Percentiles rank a stretch among this genome's conserved stretches.
Conservation (phyloP, 345 rosid species). For the Eucalyptus tenuipes region DNA sequence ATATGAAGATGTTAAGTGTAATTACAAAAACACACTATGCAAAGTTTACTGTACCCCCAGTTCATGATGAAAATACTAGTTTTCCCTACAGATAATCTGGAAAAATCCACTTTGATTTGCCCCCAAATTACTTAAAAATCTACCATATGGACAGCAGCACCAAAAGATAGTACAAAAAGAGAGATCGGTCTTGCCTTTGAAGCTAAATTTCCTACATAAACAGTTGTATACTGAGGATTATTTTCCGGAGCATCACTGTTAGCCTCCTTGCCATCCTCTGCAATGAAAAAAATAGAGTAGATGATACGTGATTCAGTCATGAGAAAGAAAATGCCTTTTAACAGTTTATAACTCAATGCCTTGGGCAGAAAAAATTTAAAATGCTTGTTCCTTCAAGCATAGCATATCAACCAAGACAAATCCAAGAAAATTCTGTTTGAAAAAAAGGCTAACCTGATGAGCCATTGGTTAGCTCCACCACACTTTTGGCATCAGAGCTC, state of each 20-base stretch:
- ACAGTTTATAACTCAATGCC: background rate
- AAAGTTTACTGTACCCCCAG: background rate
- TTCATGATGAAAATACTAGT: background rate
- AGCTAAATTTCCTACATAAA: conserved; percentile 91
- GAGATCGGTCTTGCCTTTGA: conserved; percentile 46
- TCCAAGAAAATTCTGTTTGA: background rate
- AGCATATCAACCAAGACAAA: background rate
- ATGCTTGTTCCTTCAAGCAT: background rate
- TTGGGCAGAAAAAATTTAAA: background rate
- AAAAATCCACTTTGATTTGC: background rate
- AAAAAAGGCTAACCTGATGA: conserved; percentile 45
- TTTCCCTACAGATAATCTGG: background rate
- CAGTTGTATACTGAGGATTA: conserved; percentile 91
- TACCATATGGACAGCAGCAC: background rate
- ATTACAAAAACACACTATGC: background rate
- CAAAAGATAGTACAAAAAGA: background rate
- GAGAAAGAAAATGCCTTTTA: background rate
- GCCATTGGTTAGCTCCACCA: conserved; percentile 80
- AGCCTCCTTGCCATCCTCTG: conserved; percentile 89
- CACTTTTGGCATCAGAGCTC: conserved; percentile 76
- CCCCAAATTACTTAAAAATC: background rate
- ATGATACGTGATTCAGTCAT: background rate
- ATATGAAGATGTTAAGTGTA: background rate
- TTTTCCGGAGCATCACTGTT: conserved; percentile 79
- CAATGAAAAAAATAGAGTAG: background rate